These are phyloP conservation scores for Apiospora sp. DNA, from an alignment of 2,329 filamentous ascomycete genomes.

Conservation along the genomic window DNA sequence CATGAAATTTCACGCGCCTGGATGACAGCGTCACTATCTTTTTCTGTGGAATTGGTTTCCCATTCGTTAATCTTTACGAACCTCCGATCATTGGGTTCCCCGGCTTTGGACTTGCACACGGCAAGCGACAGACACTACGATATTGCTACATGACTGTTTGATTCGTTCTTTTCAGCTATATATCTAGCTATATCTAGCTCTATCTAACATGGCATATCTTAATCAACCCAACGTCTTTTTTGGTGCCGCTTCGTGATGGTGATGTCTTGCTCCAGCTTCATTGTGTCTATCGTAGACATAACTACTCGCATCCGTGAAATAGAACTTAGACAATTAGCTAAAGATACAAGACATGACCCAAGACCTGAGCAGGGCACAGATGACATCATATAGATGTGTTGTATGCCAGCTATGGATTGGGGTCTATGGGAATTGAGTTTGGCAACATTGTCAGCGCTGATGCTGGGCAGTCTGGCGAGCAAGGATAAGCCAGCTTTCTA, in stretches of 20 bases:
- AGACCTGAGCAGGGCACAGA: background rate
- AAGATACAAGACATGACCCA: background rate
- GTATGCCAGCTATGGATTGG: background rate
- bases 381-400: background rate
- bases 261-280: slow-evolving; percentile 7
- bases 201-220: background rate
- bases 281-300: background rate
- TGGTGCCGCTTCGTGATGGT: background rate
- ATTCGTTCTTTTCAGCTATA: slow-evolving; percentile 5
- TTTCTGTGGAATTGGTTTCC: slow-evolving; percentile 10
- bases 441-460: background rate
- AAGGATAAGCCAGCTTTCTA: background rate
- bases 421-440: background rate
- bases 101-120: background rate
- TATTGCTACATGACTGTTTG: slow-evolving; percentile 12
- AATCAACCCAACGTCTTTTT: background rate
- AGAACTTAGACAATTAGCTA: background rate
- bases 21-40: background rate
- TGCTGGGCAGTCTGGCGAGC: background rate
- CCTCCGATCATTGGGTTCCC: background rate
- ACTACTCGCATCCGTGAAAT: background rate
- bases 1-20: background rate
- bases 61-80: background rate
- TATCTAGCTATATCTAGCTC: background rate
- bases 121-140: background rate